A percentile compares a stretch with the other conserved stretches of the same genome.
Conservation (phyloP, 768 basidiomycete species). For the Russula virescens region DNA sequence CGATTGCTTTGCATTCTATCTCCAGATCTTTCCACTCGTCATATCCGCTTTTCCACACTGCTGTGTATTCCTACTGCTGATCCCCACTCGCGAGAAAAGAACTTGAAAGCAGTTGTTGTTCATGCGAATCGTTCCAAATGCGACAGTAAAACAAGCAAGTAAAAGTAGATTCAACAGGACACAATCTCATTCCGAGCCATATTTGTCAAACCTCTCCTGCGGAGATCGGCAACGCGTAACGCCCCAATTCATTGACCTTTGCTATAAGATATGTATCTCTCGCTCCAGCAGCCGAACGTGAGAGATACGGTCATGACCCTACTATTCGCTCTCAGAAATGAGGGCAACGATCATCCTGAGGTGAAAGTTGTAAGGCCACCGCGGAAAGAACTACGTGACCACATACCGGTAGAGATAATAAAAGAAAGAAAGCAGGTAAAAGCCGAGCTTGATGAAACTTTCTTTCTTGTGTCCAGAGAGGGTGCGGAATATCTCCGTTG, state of each 20-base stretch:
- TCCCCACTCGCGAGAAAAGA: background rate
- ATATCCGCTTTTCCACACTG: background rate
- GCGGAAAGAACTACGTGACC: background rate
- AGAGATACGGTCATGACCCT: slow-evolving; percentile 1
- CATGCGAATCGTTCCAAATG: slow-evolving; percentile 13
- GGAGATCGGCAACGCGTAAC: slow-evolving; percentile 5
- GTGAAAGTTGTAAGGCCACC: background rate
- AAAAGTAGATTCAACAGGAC: slow-evolving; percentile 25
- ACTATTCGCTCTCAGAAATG: slow-evolving; percentile 40
- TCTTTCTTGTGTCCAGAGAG: slow-evolving; percentile 93
- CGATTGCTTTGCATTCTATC: slow-evolving; percentile 5
- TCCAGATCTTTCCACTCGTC: background rate
- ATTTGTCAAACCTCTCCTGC: slow-evolving; percentile 2
- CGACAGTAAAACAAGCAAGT: slow-evolving; percentile 25
- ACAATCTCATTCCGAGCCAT: slow-evolving; percentile 7
- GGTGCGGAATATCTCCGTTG: slow-evolving; percentile 98
- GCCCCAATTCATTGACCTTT: slow-evolving; percentile 7
- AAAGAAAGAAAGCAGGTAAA: slow-evolving; percentile 88
- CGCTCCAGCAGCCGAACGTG: background rate
- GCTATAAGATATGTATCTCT: background rate
- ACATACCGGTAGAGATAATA: slow-evolving; percentile 85
- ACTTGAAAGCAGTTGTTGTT: slow-evolving; percentile 11
- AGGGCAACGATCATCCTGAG: slow-evolving; percentile 49
- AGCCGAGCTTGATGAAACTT: slow-evolving; percentile 90
- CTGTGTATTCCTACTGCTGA: slow-evolving; percentile 2